These are phyloP conservation scores for Seiridium unicorne DNA, from an alignment of 2,329 filamentous ascomycete species.

Conservation along the genomic window DNA sequence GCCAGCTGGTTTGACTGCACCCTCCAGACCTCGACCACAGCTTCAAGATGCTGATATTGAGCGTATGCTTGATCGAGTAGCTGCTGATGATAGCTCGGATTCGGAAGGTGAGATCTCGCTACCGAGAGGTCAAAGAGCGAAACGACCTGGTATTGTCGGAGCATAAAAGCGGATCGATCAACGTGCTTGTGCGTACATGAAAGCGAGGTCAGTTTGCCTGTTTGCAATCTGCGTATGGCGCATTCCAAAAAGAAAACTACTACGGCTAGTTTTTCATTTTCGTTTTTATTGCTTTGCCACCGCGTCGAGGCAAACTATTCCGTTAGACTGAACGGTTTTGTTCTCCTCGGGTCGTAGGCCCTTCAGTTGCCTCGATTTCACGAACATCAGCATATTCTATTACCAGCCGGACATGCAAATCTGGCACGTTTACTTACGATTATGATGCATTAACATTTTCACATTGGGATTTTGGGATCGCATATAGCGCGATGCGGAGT, in stretches of 20 bases:
- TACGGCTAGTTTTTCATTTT: too few species aligned
- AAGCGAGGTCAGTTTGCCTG: too few species aligned
- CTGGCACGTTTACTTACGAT: constrained; percentile 5
- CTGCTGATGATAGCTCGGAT: constrained; percentile 51
- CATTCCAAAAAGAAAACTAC: too few species aligned
- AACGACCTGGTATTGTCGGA: background rate
- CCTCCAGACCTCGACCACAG: constrained; percentile 36
- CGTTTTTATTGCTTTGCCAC: too few species aligned
- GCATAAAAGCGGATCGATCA: too few species aligned
- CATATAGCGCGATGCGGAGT: background rate
- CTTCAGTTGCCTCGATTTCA: too few species aligned
- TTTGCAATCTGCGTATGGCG: too few species aligned
- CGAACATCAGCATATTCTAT: background rate
- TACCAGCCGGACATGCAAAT: background rate
- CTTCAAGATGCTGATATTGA: constrained; percentile 57
- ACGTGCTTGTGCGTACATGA: too few species aligned
- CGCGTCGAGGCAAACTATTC: too few species aligned
- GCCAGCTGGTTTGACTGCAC: constrained; percentile 44
- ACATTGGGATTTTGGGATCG: constrained; percentile 12
- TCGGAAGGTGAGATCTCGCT: constrained; percentile 58
- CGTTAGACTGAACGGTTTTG: too few species aligned
- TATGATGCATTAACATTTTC: constrained; percentile 14
- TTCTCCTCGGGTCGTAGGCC: too few species aligned
- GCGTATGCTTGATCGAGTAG: constrained; percentile 54
- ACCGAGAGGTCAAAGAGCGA: constrained; percentile 27